Evolutionary conservation across 2,329 filamentous ascomycete species (phyloP), one percentile per base, ranked within the genome.

Genomic region (Aspergillus persii): DNA sequence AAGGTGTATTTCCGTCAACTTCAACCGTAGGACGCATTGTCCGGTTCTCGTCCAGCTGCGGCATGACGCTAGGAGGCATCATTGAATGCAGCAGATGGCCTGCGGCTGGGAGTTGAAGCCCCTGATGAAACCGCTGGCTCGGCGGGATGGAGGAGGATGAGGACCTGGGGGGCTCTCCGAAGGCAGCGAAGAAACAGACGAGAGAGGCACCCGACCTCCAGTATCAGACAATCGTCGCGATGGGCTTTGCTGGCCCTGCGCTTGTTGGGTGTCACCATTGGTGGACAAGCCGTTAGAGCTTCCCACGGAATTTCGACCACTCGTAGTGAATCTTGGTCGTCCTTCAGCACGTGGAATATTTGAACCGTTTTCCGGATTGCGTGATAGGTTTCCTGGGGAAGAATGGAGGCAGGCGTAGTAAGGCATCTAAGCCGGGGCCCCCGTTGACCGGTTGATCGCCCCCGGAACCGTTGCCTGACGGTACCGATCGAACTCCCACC

Each of bases 401-500:
- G 62, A 72, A 80, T 61, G 71, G n/a, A n/a, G n/a, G 82, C 62
- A 80, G 66, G 29, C 71, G 81, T 53, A 75, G 77, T 66, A 75
- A 74, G 68, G 79, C 74, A 71, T 81, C 77, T 41, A 82, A 63
- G 54, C 76, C 75, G 48, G 74, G 66, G 47, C 69, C 77, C 41
- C 77, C 64, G 53, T 69, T 78, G 69, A 66, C 78, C 47, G 74
- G 75, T 50, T 81, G 80, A 55, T 81, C 80, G 52, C 71, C 66
- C 23, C 77, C 76, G 27, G 76, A 72, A 12, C 77, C 76, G 62
- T 78, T 79, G 29, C 77, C 78, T 23, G 85, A 81, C 33, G 83
- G 85, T 59, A 89, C 86, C 29, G 86, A 88, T 55, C 87, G 79
- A 57, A 89, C 88, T 56, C 87, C 87, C 46, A 89, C 87, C 54